These are phyloP conservation scores for Colletotrichum filicis DNA, from an alignment of 2,329 filamentous ascomycete species.

Conservation along the genomic window DNA sequence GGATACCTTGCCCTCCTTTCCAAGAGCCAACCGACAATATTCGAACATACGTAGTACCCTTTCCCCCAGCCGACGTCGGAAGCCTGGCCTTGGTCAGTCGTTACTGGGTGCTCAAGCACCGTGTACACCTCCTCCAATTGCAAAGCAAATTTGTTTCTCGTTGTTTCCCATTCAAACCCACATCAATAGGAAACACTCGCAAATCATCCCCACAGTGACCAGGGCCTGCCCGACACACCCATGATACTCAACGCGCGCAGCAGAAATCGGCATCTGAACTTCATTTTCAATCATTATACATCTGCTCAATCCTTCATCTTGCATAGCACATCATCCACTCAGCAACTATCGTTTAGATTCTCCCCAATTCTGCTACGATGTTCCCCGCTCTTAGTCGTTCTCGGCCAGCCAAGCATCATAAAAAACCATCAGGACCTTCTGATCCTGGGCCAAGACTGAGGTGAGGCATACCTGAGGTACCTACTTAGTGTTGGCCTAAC, in stretches of 20 bases:
- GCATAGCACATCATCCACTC: background rate
- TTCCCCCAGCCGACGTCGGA: background rate
- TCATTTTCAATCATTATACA: background rate
- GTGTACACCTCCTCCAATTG: background rate
- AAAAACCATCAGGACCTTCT: background rate
- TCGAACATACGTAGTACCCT: too few species aligned
- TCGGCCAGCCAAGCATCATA: background rate
- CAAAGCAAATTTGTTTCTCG: background rate
- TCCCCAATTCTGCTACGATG: background rate
- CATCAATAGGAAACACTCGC: slow-evolving; percentile 24
- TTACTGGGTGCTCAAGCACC: too few species aligned
- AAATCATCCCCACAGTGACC: background rate
- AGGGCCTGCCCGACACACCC: background rate
- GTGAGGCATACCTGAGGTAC: too few species aligned
- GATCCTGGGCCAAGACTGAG: background rate
- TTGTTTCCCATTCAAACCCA: slow-evolving; percentile 20
- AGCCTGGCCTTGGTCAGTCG: background rate
- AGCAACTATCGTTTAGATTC: background rate
- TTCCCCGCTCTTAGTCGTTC: background rate
- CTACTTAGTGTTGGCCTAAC: too few species aligned
- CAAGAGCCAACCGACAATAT: too few species aligned
- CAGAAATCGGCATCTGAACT: background rate
- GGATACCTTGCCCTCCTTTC: background rate
- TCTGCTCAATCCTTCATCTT: background rate
- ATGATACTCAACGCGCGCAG: background rate